Evolutionary conservation across 2,329 filamentous ascomycete genomes (phyloP), one percentile per base, ranked within the genome.

Genomic region (Allantophomopsis cytisporea): DNA sequence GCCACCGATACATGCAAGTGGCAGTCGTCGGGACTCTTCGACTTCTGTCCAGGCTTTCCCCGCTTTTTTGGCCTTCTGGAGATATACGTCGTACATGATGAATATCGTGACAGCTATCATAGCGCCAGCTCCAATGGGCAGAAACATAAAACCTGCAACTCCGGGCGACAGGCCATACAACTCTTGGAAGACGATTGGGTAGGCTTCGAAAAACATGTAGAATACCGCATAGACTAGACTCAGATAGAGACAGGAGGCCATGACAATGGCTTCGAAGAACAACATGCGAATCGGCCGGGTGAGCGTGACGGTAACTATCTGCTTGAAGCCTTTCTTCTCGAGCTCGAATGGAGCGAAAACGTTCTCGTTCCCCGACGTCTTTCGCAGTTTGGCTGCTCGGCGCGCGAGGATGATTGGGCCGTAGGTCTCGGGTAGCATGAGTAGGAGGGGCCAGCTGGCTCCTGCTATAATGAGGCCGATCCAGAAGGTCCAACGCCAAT

Each of bases 361-460:
- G 28, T 60, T 56, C 2, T 54, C 43, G 46, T 71, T 67, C 13
- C 71, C 72, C 1, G 73, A 78, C 34, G 69, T 55, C 50, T 67
- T 71, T 38, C 79, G 69, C 4, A 83, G 62, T 5, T 73, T 68
- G 35, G 60, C 52, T 2, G 76, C 74, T 5, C 76, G 73, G 16
- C 65, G 66, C 20, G 73, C 62, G 3, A 83, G 68, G 47, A 83
- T 74, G 38, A 66, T 76, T 8, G 65, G 59, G 0, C 65, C 55
- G 42, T 63, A 71, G 0, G 79, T 83, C 60, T 83, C 78, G 0
- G 79, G 80, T 17, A 83, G 66, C 48, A 76, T 68, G 64, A 82
- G 65, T 36, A 69, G 43, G 1, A 76, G 60, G 2, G 76, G 54
- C 56, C 79, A 66, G 2, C 76, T 78, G 0, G 59, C 58, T 18